phyloP scores from a whole-genome alignment of 768 basidiomycete species.

The Obba rivulosa region DNA sequence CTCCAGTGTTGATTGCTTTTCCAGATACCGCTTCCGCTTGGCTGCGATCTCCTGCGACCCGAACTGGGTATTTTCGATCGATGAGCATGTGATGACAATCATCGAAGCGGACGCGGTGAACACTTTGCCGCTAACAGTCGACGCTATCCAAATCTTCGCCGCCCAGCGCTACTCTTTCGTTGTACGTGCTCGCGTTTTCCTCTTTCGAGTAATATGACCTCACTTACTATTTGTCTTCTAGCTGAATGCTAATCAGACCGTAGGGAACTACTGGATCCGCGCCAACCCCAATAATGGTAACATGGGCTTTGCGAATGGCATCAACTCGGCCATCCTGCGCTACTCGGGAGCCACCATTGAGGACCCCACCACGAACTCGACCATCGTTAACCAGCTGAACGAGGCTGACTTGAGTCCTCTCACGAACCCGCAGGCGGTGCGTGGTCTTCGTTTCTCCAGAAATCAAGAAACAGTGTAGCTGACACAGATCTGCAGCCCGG shows the following conservation, averaged over 20 bases:
- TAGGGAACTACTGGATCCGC: slow-evolving; percentile 55
- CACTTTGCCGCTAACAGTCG: slow-evolving; percentile 31
- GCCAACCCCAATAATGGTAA: slow-evolving; percentile 32
- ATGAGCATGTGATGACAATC: slow-evolving; percentile 39
- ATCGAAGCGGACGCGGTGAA: slow-evolving; percentile 49
- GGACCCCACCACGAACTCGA: slow-evolving; percentile 33
- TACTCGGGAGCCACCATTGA: slow-evolving; percentile 38
- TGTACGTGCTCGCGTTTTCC: slow-evolving; percentile 12
- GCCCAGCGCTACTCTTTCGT: slow-evolving; percentile 17
- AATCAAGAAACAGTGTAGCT: neutral
- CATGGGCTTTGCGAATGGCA: slow-evolving; percentile 30
- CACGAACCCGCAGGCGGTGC: slow-evolving; percentile 12
- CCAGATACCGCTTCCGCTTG: slow-evolving; percentile 20
- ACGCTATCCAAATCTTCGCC: slow-evolving; percentile 14
- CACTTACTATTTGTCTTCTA: slow-evolving; percentile 28
- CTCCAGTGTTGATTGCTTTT: neutral
- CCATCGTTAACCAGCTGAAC: slow-evolving; percentile 21
- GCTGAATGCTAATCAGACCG: slow-evolving; percentile 36
- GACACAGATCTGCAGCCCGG: slow-evolving; percentile 11
- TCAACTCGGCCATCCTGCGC: slow-evolving; percentile 48
- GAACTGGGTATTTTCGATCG: slow-evolving; percentile 39
- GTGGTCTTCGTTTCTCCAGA: neutral
- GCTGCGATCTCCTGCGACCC: slow-evolving; percentile 23
- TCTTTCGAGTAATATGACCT: slow-evolving; percentile 21
- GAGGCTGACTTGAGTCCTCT: slow-evolving; percentile 38